Evolutionary conservation across 164 flowering plant genomes (phyloP).

Genomic region (Protea cynaroides): DNA sequence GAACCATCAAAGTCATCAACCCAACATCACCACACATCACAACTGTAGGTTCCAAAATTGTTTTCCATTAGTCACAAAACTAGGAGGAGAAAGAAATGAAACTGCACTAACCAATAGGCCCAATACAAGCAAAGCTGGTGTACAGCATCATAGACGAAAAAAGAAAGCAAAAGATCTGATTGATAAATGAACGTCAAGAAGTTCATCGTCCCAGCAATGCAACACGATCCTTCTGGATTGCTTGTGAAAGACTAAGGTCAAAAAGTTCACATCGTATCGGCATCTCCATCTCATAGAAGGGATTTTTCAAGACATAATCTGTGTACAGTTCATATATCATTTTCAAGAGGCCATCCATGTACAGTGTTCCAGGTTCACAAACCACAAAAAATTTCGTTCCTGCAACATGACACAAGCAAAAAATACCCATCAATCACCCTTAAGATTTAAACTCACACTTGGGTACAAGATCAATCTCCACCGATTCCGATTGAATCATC

Average conservation of each 20-base stretch:
- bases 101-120: too few species aligned
- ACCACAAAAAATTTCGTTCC: slow-evolving; percentile 88
- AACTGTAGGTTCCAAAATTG: too few species aligned
- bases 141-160: too few species aligned
- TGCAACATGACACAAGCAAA: slow-evolving; percentile 16
- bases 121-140: too few species aligned
- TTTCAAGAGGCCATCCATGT: slow-evolving; percentile 71
- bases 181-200: neutral
- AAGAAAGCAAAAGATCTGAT: too few species aligned
- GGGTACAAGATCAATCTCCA: too few species aligned
- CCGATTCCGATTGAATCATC: too few species aligned
- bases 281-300: slow-evolving; percentile 92
- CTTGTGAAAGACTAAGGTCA: slow-evolving; percentile 58
- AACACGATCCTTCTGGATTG: slow-evolving; percentile 65
- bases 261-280: slow-evolving; percentile 87
- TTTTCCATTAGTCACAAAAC: too few species aligned
- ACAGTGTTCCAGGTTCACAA: slow-evolving; percentile 69
- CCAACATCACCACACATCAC: too few species aligned
- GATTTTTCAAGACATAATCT: slow-evolving; percentile 82
- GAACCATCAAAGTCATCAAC: too few species aligned
- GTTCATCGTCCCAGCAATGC: slow-evolving; percentile 53
- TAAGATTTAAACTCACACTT: too few species aligned
- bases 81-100: too few species aligned
- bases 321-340: slow-evolving; percentile 75
- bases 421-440: neutral